A percentile compares a stretch with the other conserved stretches of the same genome.
phyloP scores from a whole-genome alignment of 169 alveolate genomes.

The Eimeria sp. region DNA sequence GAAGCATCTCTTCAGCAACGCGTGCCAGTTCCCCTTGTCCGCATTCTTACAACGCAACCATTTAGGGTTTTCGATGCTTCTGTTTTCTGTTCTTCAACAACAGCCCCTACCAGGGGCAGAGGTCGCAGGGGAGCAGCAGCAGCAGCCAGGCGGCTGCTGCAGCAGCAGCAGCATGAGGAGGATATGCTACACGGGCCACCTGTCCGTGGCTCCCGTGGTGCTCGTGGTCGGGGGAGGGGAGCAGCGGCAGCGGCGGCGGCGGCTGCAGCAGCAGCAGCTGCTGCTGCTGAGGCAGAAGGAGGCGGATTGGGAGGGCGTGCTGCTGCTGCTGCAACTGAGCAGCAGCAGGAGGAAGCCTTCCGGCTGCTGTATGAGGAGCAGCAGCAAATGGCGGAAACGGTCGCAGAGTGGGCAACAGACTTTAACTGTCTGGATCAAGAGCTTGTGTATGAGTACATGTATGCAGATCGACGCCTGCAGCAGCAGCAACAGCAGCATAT shows the following conservation, averaged over 20 bases:
- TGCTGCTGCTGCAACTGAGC: conserved; percentile 60
- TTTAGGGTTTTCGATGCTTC: conserved; percentile 75
- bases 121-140: conserved; percentile 80
- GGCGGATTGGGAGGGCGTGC: conserved; percentile 45
- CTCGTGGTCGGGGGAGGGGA: conserved; percentile 70
- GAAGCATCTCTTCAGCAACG: background rate
- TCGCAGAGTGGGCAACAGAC: conserved; percentile 78
- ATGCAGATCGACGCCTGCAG: conserved; percentile 61
- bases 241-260: conserved; percentile 76
- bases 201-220: conserved; percentile 45
- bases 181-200: background rate
- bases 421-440: conserved; percentile 78
- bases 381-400: conserved; percentile 60
- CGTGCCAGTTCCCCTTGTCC: conserved; percentile 70
- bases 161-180: conserved; percentile 74
- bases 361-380: conserved; percentile 54
- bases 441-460: conserved; percentile 72
- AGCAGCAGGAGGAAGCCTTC: conserved; percentile 77
- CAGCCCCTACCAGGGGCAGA: conserved; percentile 58
- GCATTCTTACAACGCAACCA: conserved; percentile 71
- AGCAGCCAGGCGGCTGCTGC: conserved; percentile 73
- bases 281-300: conserved; percentile 47
- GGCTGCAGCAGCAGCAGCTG: conserved; percentile 48
- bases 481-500: conserved; percentile 79
- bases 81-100: conserved; percentile 52